Percentiles rank a stretch among this genome's conserved stretches.
phyloP scores from a whole-genome alignment of 2,329 filamentous ascomycete species.

The Chaetomium globosum region DNA sequence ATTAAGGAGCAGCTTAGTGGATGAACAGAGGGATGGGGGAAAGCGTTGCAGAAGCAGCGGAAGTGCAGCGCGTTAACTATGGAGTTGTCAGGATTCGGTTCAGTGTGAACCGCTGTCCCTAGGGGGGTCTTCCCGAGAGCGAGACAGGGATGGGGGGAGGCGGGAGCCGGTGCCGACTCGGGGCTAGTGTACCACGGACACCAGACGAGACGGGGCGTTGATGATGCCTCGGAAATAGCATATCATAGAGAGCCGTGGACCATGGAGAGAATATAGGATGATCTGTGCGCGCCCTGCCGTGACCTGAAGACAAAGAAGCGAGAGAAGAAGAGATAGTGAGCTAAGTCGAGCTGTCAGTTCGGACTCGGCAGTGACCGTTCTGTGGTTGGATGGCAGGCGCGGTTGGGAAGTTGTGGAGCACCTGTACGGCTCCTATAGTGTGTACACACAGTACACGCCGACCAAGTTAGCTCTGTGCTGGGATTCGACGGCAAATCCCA shows the following conservation, averaged over 20 bases:
- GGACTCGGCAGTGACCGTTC: constrained; percentile 7
- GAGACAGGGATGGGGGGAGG: constrained; percentile 11
- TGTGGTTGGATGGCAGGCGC: constrained; percentile 18
- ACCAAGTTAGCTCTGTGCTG: constrained; percentile 4
- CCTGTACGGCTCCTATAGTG: constrained; percentile 14
- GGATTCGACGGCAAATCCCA: constrained; percentile 11
- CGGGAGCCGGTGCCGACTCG: constrained; percentile 19
- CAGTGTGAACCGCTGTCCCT: constrained; percentile 17
- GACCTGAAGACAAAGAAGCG: constrained; percentile 8
- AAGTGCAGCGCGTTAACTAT: constrained; percentile 20
- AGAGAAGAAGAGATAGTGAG: background rate
- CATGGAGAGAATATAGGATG: no score
- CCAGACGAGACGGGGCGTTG: constrained; percentile 17
- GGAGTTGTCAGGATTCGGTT: constrained; percentile 20
- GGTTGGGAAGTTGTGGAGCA: constrained; percentile 21
- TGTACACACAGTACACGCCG: constrained; percentile 14
- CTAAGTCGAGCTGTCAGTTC: constrained; percentile 1
- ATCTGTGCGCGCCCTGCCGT: background rate
- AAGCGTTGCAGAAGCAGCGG: constrained; percentile 8
- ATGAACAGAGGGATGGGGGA: background rate
- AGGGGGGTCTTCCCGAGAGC: constrained; percentile 12
- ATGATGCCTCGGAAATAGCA: constrained; percentile 6
- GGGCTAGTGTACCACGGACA: constrained; percentile 26
- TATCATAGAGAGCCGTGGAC: background rate
- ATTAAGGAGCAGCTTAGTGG: constrained; percentile 17